A percentile compares a stretch with the other conserved stretches of the same genome.
phyloP scores from a whole-genome alignment of 495 filamentous ascomycete species.

The Xylaria curta region DNA sequence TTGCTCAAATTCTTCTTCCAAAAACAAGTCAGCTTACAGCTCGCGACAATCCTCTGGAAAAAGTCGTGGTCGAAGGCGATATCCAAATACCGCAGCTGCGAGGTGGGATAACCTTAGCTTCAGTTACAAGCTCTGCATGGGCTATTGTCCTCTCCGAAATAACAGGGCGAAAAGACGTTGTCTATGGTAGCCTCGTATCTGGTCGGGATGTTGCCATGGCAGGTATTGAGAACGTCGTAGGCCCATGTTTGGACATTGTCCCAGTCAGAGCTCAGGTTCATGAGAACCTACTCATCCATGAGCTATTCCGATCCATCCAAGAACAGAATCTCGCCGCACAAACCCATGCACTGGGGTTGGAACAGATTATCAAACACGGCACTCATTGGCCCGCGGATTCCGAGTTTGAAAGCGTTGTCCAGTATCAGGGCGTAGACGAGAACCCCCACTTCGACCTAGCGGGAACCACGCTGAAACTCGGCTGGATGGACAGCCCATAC shows the following conservation, averaged over 20 bases:
- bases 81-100: not conserved
- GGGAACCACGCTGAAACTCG: not conserved
- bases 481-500: not conserved
- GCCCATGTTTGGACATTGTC: slow-evolving; percentile 63
- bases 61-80: not conserved
- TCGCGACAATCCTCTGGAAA: not conserved
- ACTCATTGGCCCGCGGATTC: slow-evolving; percentile 59
- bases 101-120: slow-evolving; percentile 54
- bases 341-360: slow-evolving; percentile 58
- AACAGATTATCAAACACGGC: slow-evolving; percentile 64
- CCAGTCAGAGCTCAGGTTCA: slow-evolving; percentile 62
- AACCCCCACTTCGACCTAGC: not conserved
- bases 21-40: not conserved
- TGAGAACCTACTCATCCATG: not conserved
- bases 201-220: slow-evolving; percentile 54
- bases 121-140: slow-evolving; percentile 64
- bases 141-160: slow-evolving; percentile 39
- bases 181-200: no score
- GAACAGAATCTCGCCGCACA: slow-evolving; percentile 61
- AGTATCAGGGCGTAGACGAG: slow-evolving; percentile 41
- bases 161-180: no score
- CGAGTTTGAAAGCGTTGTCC: slow-evolving; percentile 37
- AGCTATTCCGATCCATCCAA: slow-evolving; percentile 63
- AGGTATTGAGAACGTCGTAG: slow-evolving; percentile 56
- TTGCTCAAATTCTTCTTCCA: not conserved